Evolutionary conservation across 139 green algal species (phyloP), one percentile per base, ranked within the genome.

Genomic region (Chlorella vulgaris): DNA sequence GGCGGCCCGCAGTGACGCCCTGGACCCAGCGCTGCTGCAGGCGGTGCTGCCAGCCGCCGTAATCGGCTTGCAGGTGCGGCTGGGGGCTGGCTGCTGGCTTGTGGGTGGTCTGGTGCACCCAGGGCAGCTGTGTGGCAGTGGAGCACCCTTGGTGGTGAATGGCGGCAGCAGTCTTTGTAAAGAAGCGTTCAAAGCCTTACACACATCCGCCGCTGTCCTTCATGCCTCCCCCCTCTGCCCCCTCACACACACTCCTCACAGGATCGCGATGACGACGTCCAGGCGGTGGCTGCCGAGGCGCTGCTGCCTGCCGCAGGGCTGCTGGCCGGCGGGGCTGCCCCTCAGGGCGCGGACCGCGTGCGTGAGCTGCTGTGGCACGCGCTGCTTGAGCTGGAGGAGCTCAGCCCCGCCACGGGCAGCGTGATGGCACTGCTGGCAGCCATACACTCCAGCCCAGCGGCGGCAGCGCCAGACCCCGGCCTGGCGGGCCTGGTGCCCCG

Each of bases 191-290:
- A n/a, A n/a, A n/a, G n/a, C n/a, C n/a, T n/a, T n/a, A n/a, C n/a
- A n/a, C n/a, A n/a, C n/a, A n/a, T n/a, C n/a, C n/a, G n/a, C n/a
- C n/a, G 55, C 55, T n/a, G 18, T 65, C 18, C 55, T n/a, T n/a
- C 8, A 8, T 5, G 42, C 40, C 5, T 38, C 8, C 7, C 26
- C 10, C 6, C 68, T 66, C 24, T 40, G 4, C 69, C 69, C 15
- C 19, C 38, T 31, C 71, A 15, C 61, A 22, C 61, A 69, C 35
- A n/a, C 19, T 50, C 19, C 31, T 8, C 76, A 39, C 67, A 89
- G 55, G 96, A 98, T 85, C 60, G 33, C 2, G 93, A 97, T 58
- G 96, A 98, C 82, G 96, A 98, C 82, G 95, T 99, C 73, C 87
- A 92, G n/a, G 93, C 94, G 19, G 94, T 96, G 51, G 94, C 95